A percentile compares a stretch with the other conserved stretches of the same genome.
phyloP scores from a whole-genome alignment of 306 rosid genomes.

The Comarum palustre region DNA sequence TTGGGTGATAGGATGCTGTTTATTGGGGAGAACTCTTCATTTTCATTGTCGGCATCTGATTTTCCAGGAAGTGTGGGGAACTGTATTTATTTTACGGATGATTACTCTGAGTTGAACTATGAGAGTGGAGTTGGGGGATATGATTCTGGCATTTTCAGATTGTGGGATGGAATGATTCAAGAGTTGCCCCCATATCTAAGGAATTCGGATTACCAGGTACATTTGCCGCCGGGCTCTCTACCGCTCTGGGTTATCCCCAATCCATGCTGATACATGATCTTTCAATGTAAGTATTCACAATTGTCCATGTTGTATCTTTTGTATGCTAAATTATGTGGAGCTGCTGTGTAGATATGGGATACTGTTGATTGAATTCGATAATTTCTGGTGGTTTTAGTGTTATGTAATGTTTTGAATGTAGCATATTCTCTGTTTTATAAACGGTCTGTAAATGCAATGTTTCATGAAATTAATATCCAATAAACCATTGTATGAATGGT shows the following conservation, averaged over 20 bases:
- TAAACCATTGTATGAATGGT: background rate
- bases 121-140: conserved; percentile 46
- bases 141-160: conserved; percentile 57
- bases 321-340: background rate
- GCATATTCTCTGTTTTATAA: background rate
- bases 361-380: background rate
- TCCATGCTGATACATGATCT: conserved; percentile 40
- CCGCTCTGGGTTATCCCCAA: conserved; percentile 72
- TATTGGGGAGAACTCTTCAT: conserved; percentile 55
- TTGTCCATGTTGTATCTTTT: background rate
- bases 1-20: conserved; percentile 57
- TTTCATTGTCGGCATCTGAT: conserved; percentile 48
- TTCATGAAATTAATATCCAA: background rate
- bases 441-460: background rate
- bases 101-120: conserved; percentile 50
- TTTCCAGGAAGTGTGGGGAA: conserved; percentile 45
- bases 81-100: conserved; percentile 62
- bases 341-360: background rate
- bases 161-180: conserved; percentile 42
- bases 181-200: conserved; percentile 44
- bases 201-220: conserved; percentile 27
- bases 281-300: conserved; percentile 3
- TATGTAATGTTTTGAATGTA: background rate
- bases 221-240: conserved; percentile 35
- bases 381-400: background rate